Percentiles rank a stretch among this genome's conserved stretches.
Conservation (phyloP, 2,329 filamentous ascomycete species). For the Colletotrichum trifolii region DNA sequence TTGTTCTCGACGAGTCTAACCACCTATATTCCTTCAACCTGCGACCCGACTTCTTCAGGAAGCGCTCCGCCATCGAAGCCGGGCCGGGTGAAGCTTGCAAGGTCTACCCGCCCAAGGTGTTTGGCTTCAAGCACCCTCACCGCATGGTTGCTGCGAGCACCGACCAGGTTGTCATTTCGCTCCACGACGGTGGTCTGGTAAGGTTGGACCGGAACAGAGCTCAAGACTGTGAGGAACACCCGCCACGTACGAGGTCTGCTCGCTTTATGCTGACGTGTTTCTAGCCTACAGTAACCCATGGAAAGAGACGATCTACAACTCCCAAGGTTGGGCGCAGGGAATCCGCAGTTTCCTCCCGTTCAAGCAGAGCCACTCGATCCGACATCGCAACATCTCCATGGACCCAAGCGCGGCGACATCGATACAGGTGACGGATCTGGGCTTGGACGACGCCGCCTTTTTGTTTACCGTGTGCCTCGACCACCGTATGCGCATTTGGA, state of each 20-base stretch:
- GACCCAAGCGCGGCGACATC: slow-evolving; percentile 76
- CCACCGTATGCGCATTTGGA: slow-evolving; percentile 91
- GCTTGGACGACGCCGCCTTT: slow-evolving; percentile 61
- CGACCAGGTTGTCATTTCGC: slow-evolving; percentile 80
- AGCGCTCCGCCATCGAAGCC: slow-evolving; percentile 74
- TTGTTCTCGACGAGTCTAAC: slow-evolving; percentile 81
- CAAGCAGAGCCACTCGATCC: slow-evolving; percentile 71
- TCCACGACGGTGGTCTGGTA: slow-evolving; percentile 82
- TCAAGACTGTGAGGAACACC: slow-evolving; percentile 55
- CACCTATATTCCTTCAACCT: slow-evolving; percentile 87
- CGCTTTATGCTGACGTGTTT: slow-evolving; percentile 37
- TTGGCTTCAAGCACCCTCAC: slow-evolving; percentile 83
- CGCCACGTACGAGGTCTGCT: neutral
- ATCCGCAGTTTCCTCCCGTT: slow-evolving; percentile 75
- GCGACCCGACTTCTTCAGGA: slow-evolving; percentile 83
- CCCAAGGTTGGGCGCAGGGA: slow-evolving; percentile 77
- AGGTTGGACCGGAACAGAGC: slow-evolving; percentile 71
- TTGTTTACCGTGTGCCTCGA: slow-evolving; percentile 88
- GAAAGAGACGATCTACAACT: slow-evolving; percentile 79
- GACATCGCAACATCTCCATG: slow-evolving; percentile 72
- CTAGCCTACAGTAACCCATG: slow-evolving; percentile 57
- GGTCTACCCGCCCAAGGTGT: slow-evolving; percentile 75
- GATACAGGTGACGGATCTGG: slow-evolving; percentile 64
- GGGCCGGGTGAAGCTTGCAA: slow-evolving; percentile 83
- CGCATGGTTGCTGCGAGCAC: slow-evolving; percentile 80